These are phyloP conservation scores for Epipyxis sp. DNA, from an alignment of 108 stramenopile genomes.

Conservation along the genomic window DNA sequence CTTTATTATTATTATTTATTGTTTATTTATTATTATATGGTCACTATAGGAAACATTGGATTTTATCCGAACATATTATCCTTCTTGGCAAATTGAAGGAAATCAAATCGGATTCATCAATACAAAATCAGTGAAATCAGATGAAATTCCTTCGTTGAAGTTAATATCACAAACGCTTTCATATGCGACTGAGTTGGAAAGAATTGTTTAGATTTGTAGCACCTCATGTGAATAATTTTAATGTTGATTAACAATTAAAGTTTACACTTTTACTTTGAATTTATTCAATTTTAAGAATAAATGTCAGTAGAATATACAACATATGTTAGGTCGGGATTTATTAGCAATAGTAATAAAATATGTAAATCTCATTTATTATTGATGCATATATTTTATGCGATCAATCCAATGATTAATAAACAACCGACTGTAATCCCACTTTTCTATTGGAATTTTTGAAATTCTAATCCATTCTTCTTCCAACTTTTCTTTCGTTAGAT, in stretches of 20 bases:
- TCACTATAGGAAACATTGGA: slow-evolving; percentile 34
- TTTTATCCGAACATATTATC: slow-evolving; percentile 68
- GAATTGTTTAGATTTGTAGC: slow-evolving; percentile 81
- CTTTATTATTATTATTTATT: background rate
- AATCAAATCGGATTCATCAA: slow-evolving; percentile 59
- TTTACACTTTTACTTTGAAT: no score
- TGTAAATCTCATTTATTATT: no score
- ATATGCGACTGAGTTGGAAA: slow-evolving; percentile 84
- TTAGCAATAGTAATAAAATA: no score
- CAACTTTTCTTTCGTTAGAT: background rate
- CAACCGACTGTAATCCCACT: slow-evolving; percentile 1
- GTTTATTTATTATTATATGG: background rate
- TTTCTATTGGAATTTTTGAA: background rate
- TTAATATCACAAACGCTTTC: slow-evolving; percentile 72
- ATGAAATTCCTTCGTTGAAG: slow-evolving; percentile 71
- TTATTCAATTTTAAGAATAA: no score
- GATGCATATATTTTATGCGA: background rate
- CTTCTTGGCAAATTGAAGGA: slow-evolving; percentile 75
- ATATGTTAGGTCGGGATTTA: no score
- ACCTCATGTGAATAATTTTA: no score
- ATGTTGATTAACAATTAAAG: no score
- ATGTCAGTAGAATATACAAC: no score
- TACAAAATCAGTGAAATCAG: slow-evolving; percentile 56
- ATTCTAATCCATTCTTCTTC: slow-evolving; percentile 12
- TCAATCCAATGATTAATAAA: slow-evolving; percentile 22